Evolutionary conservation across 2,329 filamentous ascomycete species (phyloP).

Genomic region (Simplicillium sp.): DNA sequence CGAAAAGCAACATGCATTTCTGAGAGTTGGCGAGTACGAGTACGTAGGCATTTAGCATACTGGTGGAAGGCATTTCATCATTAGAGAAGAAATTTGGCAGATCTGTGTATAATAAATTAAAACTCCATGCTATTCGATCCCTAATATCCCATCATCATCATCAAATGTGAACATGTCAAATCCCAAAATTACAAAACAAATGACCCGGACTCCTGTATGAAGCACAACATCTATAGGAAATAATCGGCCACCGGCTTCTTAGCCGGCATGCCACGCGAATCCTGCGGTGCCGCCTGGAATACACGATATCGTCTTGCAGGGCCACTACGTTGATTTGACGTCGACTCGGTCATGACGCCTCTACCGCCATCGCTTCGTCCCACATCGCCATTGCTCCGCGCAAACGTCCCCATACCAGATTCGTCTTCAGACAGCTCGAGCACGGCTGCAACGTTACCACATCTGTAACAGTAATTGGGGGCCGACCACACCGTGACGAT

Average conservation of each 20-base stretch:
- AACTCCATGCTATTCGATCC: no score
- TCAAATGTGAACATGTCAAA: no score
- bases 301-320: conserved; percentile 88
- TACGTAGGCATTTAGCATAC: no score
- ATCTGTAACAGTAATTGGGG: conserved; percentile 94
- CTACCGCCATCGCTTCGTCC: conserved; percentile 41
- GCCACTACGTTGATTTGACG: conserved; percentile 41
- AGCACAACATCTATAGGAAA: conserved; percentile 53
- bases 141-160: no score
- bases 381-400: conserved; percentile 63
- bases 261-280: conserved; percentile 92
- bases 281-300: conserved; percentile 93
- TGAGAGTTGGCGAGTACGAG: no score
- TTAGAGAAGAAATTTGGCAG: no score
- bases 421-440: conserved; percentile 86
- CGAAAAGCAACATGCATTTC: no score
- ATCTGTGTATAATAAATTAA: no score
- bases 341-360: conserved; percentile 39
- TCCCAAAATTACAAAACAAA: no score
- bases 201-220: no score
- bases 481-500: conserved; percentile 99
- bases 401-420: conserved; percentile 60
- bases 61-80: no score
- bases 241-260: conserved; percentile 98
- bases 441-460: conserved; percentile 91